Conservation (phyloP, 108 stramenopile genomes). For the Cylindrotheca closterium region DNA sequence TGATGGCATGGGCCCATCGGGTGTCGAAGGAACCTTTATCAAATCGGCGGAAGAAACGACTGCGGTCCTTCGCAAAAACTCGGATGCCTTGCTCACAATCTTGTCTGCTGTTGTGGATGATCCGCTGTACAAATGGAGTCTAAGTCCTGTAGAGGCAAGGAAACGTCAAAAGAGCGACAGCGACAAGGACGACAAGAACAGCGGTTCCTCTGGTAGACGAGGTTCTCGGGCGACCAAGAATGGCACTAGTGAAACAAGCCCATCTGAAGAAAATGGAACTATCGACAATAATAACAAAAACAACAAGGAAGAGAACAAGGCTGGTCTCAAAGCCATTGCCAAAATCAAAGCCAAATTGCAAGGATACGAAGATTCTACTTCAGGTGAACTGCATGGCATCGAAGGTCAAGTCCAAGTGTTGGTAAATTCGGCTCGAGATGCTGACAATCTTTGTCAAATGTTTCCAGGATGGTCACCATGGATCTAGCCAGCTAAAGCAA, state of each 20-base stretch:
- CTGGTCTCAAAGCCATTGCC: conserved; percentile 57
- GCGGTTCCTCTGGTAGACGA: conserved; percentile 6
- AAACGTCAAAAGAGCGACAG: conserved; percentile 37
- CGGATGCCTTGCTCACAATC: conserved; percentile 85
- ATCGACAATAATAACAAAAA: neutral
- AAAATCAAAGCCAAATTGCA: conserved; percentile 93
- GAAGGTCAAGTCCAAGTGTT: conserved; percentile 94
- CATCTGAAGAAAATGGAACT: neutral
- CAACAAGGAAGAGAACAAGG: conserved; percentile 46
- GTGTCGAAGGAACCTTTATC: conserved; percentile 90
- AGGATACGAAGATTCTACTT: conserved; percentile 95
- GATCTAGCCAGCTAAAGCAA: conserved; percentile 52
- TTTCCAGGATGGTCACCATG: conserved; percentile 96
- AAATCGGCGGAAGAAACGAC: conserved; percentile 78
- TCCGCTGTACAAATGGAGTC: conserved; percentile 92
- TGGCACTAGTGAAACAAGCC: neutral
- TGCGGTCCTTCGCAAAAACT: conserved; percentile 76
- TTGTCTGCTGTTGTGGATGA: conserved; percentile 93
- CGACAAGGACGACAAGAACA: conserved; percentile 18
- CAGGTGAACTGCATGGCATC: conserved; percentile 89
- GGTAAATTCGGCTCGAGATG: conserved; percentile 92
- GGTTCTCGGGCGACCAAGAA: neutral
- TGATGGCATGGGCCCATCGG: conserved; percentile 95
- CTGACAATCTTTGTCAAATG: conserved; percentile 82
- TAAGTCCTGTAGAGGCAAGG: conserved; percentile 73